Evolutionary conservation across 2,329 filamentous ascomycete genomes (phyloP).

Genomic region (Helicocarpus griseus): DNA sequence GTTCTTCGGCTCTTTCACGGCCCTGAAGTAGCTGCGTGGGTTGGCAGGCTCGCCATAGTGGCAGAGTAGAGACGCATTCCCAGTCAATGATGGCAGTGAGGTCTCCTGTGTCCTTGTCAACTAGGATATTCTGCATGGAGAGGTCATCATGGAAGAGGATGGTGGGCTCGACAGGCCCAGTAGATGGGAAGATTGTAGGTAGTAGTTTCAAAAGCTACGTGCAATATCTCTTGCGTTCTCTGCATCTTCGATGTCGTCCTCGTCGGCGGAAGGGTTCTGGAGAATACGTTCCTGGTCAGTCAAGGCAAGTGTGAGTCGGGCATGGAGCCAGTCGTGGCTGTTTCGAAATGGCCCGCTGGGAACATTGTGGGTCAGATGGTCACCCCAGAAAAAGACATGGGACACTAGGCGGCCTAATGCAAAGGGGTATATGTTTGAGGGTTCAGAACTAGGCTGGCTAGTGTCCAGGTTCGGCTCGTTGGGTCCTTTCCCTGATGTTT

Average conservation of each 20-base stretch:
- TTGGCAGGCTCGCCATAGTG: constrained; percentile 28
- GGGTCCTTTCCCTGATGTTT: background rate
- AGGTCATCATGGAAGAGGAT: constrained; percentile 32
- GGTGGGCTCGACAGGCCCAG: constrained; percentile 18
- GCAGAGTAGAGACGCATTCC: constrained; percentile 35
- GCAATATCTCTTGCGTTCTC: constrained; percentile 17
- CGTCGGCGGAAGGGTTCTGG: background rate
- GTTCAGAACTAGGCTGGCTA: background rate
- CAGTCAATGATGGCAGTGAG: constrained; percentile 35
- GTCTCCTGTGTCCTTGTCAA: constrained; percentile 26
- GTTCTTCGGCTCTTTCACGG: background rate
- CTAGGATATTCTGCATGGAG: constrained; percentile 31
- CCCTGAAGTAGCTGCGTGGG: constrained; percentile 27
- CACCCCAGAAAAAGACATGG: constrained; percentile 25
- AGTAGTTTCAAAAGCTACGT: constrained; percentile 22
- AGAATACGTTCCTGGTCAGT: constrained; percentile 11
- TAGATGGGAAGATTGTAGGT: constrained; percentile 19
- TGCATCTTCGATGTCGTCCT: constrained; percentile 19
- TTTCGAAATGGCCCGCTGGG: constrained; percentile 19
- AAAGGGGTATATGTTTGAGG: background rate
- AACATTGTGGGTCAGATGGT: constrained; percentile 24
- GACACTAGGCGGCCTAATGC: constrained; percentile 23
- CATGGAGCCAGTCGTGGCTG: constrained; percentile 25
- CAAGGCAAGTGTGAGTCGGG: constrained; percentile 17
- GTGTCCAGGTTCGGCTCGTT: background rate